Percentiles rank a stretch among this genome's conserved stretches.
Conservation (phyloP, 139 green algal genomes). For the Monoraphidium neglectum region DNA sequence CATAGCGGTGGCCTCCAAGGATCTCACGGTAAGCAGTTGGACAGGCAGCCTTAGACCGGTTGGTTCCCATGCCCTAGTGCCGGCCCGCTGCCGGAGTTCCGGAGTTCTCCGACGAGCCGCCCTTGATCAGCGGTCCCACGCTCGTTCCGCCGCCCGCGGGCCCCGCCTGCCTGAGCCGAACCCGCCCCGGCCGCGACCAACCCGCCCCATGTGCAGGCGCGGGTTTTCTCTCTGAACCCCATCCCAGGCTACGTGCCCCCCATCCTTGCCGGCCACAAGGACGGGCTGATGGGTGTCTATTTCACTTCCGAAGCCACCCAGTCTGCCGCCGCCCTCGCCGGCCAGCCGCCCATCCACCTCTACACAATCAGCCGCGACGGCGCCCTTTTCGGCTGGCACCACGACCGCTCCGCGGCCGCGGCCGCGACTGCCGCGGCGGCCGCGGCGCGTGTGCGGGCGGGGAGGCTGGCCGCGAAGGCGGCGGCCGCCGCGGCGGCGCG, state of each 20-base stretch:
- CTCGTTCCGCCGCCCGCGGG: no score
- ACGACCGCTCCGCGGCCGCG: constrained; percentile 8
- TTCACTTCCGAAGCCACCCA: constrained; percentile 57
- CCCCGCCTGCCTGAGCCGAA: no score
- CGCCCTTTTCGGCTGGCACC: constrained; percentile 81
- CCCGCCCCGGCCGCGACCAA: no score
- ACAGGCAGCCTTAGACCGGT: neutral
- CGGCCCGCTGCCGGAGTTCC: no score
- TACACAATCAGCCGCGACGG: constrained; percentile 87
- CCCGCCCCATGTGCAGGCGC: constrained; percentile 1
- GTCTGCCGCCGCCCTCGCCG: constrained; percentile 45
- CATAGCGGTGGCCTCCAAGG: constrained; percentile 82
- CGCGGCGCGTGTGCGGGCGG: neutral
- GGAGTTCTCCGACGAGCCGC: no score
- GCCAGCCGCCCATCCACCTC: constrained; percentile 51
- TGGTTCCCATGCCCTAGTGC: no score
- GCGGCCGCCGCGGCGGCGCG: neutral
- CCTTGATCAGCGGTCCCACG: no score
- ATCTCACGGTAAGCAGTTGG: constrained; percentile 63
- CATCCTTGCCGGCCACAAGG: constrained; percentile 85
- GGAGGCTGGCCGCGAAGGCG: neutral
- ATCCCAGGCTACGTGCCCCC: constrained; percentile 81
- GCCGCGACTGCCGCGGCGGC: neutral
- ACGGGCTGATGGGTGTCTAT: constrained; percentile 71
- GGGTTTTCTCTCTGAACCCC: constrained; percentile 84